Percentiles rank a stretch among this genome's conserved stretches.
phyloP scores from a whole-genome alignment of 768 basidiomycete species.

The Rhizopogon vinicolor region DNA sequence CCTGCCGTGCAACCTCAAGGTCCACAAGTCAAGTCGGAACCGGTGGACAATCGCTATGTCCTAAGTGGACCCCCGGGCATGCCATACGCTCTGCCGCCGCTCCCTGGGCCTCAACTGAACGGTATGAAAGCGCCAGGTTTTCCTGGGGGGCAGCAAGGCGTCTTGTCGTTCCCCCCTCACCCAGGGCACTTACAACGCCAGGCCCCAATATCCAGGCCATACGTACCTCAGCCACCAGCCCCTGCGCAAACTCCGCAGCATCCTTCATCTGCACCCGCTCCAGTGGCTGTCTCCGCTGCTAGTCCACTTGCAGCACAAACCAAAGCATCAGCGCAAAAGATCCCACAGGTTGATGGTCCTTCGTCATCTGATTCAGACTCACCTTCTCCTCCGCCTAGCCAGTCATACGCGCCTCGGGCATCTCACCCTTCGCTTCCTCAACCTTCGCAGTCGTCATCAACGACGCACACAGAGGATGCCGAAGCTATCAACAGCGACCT shows the following conservation, averaged over 20 bases:
- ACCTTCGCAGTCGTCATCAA: slow-evolving; percentile 34
- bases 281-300: slow-evolving; percentile 16
- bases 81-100: slow-evolving; percentile 52
- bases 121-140: slow-evolving; percentile 46
- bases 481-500: slow-evolving; percentile 97
- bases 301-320: neutral
- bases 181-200: slow-evolving; percentile 24
- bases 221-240: slow-evolving; percentile 19
- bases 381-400: slow-evolving; percentile 61
- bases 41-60: slow-evolving; percentile 65
- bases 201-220: slow-evolving; percentile 15
- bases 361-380: slow-evolving; percentile 64
- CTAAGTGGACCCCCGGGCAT: slow-evolving; percentile 38
- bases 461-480: slow-evolving; percentile 43
- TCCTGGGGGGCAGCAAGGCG: slow-evolving; percentile 54
- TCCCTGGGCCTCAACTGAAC: slow-evolving; percentile 63
- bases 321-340: slow-evolving; percentile 23
- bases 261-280: slow-evolving; percentile 11
- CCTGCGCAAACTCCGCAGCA: slow-evolving; percentile 10
- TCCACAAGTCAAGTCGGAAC: slow-evolving; percentile 68
- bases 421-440: slow-evolving; percentile 78
- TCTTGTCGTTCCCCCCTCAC: slow-evolving; percentile 47
- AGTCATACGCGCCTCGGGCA: slow-evolving; percentile 61
- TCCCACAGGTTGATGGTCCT: slow-evolving; percentile 82
- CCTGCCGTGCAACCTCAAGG: slow-evolving; percentile 22